Evolutionary conservation across 352 stramenopile species (phyloP).

Genomic region (Globisporangium barbulae): DNA sequence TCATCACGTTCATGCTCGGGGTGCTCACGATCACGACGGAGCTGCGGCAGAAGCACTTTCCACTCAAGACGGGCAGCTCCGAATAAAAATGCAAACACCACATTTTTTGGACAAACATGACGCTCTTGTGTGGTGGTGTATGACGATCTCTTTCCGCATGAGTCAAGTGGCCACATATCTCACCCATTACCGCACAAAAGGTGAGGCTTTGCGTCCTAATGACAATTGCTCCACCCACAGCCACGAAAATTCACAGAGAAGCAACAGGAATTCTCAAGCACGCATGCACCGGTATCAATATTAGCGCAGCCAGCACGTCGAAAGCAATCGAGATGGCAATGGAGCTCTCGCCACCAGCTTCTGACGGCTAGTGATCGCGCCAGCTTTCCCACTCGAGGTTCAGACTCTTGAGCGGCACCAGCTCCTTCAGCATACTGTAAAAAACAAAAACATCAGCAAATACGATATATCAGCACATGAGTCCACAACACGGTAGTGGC

Average conservation of each 20-base stretch:
- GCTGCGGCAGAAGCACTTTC: slow-evolving; percentile 14
- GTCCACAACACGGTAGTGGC: neutral
- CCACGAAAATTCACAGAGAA: no score
- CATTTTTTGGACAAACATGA: neutral
- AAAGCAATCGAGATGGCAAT: neutral
- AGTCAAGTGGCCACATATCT: no score
- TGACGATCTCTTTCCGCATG: neutral
- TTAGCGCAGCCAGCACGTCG: neutral
- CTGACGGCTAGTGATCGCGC: slow-evolving; percentile 55
- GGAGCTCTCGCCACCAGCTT: neutral
- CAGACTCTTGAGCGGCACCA: slow-evolving; percentile 73
- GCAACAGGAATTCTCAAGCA: neutral
- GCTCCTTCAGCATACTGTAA: slow-evolving; percentile 61
- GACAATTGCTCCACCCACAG: no score
- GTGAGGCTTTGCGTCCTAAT: no score
- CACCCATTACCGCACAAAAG: no score
- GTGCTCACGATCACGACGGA: slow-evolving; percentile 23
- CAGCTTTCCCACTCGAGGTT: slow-evolving; percentile 83
- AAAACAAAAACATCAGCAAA: neutral
- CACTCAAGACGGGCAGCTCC: neutral
- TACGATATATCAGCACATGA: neutral
- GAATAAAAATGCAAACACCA: neutral
- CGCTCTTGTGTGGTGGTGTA: neutral
- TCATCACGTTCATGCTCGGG: slow-evolving; percentile 44
- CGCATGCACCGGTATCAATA: no score